Conservation (phyloP, 805 yeast species). For the Kodamaea nitidulidarum region DNA sequence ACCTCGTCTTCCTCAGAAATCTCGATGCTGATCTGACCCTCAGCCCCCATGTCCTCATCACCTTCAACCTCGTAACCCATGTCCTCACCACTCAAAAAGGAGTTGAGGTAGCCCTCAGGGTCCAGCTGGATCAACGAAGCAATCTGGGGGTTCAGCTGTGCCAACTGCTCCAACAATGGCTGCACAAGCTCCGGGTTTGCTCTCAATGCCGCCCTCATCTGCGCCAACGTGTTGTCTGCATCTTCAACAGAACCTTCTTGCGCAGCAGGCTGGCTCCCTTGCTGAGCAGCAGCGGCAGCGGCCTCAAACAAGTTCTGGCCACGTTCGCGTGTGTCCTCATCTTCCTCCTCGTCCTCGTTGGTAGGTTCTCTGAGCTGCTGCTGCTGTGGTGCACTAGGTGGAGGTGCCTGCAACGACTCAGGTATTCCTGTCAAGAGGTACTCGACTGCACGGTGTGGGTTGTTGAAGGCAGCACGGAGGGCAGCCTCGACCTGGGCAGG, state of each 20-base stretch:
- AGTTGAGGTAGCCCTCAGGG: slow-evolving; percentile 84
- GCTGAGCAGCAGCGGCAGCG: slow-evolving; percentile 34
- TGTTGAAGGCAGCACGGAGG: slow-evolving; percentile 89
- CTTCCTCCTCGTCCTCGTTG: slow-evolving; percentile 28
- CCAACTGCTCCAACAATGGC: slow-evolving; percentile 75
- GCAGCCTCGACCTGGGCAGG: slow-evolving; percentile 86
- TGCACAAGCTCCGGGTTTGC: slow-evolving; percentile 87
- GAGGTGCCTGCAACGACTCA: slow-evolving; percentile 45
- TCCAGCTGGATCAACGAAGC: slow-evolving; percentile 75
- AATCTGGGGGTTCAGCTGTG: slow-evolving; percentile 77
- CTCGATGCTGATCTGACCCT: slow-evolving; percentile 45
- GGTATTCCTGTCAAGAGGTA: slow-evolving; percentile 89
- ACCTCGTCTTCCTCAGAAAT: slow-evolving; percentile 80
- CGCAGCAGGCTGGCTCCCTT: slow-evolving; percentile 16
- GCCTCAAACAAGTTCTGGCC: slow-evolving; percentile 54
- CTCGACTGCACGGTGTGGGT: slow-evolving; percentile 98
- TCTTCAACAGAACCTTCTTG: slow-evolving; percentile 26
- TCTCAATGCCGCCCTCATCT: slow-evolving; percentile 71
- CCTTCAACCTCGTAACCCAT: slow-evolving; percentile 36
- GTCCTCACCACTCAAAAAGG: slow-evolving; percentile 58
- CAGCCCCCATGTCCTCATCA: slow-evolving; percentile 30
- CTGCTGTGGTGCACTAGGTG: slow-evolving; percentile 11
- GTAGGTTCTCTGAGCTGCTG: slow-evolving; percentile 10
- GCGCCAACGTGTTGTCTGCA: slow-evolving; percentile 44
- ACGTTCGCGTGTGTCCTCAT: slow-evolving; percentile 18